These are phyloP conservation scores for Auricularia sp. DNA, from an alignment of 768 basidiomycete species.

Conservation along the genomic window DNA sequence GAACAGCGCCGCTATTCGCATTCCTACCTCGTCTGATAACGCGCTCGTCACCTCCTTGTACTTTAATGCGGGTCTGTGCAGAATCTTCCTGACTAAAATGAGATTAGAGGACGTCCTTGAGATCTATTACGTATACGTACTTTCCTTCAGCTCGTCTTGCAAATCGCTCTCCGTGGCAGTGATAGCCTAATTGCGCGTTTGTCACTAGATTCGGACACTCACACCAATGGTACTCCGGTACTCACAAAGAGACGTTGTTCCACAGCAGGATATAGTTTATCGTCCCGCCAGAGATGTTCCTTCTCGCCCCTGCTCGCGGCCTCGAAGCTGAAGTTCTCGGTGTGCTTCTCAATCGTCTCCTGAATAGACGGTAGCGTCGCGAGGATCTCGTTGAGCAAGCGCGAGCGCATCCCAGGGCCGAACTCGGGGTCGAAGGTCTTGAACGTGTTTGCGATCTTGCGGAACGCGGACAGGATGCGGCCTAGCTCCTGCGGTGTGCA, in stretches of 20 bases:
- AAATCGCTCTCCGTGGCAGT: constrained; percentile 36
- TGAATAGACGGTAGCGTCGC: constrained; percentile 56
- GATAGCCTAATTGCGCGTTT: constrained; percentile 8
- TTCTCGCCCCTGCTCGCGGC: constrained; percentile 58
- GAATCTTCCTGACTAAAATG: constrained; percentile 51
- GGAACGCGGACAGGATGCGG: constrained; percentile 63
- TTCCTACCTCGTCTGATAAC: constrained; percentile 57
- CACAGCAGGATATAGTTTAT: constrained; percentile 43
- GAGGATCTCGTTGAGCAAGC: constrained; percentile 61
- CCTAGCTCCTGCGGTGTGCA: constrained; percentile 80
- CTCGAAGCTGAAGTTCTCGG: constrained; percentile 48
- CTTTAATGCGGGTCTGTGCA: constrained; percentile 64
- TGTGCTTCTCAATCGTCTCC: constrained; percentile 40
- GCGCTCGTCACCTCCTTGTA: constrained; percentile 42
- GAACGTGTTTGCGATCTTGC: constrained; percentile 59
- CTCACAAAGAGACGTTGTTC: constrained; percentile 31
- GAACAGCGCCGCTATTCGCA: not conserved
- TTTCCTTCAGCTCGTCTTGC: constrained; percentile 56
- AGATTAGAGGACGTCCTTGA: constrained; percentile 1
- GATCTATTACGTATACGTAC: constrained; percentile 27
- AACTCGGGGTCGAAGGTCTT: constrained; percentile 32
- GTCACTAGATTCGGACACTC: too few relatives aligned
- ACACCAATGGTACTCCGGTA: too few relatives aligned
- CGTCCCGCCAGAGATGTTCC: constrained; percentile 57
- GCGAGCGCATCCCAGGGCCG: constrained; percentile 51